Conservation (phyloP, 2,329 filamentous ascomycete genomes). For the Fusarium sp. region DNA sequence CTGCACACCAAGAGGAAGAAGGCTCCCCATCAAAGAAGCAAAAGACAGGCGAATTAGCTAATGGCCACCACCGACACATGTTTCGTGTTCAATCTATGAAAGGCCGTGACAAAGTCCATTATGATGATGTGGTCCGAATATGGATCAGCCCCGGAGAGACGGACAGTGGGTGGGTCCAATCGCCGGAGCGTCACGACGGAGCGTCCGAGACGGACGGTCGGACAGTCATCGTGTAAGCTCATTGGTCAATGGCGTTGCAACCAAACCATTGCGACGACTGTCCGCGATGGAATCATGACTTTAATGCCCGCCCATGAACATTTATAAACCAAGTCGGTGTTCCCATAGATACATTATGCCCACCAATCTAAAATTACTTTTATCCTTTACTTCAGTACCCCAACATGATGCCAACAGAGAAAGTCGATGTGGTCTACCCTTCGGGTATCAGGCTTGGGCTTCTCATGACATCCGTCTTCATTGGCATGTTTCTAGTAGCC, state of each 20-base stretch:
- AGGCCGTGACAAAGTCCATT: too few species aligned
- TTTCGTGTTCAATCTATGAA: too few species aligned
- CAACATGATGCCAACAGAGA: neutral
- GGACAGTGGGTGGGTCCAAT: neutral
- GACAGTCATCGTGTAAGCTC: slow-evolving; percentile 26
- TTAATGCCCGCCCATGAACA: neutral
- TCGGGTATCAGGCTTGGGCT: slow-evolving; percentile 3
- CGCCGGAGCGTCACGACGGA: neutral
- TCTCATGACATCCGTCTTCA: slow-evolving; percentile 15
- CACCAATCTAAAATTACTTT: neutral
- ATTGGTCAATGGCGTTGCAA: slow-evolving; percentile 7
- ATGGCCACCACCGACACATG: too few species aligned
- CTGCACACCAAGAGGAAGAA: too few species aligned
- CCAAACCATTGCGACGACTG: neutral
- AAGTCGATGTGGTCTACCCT: neutral
- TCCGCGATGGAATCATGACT: neutral
- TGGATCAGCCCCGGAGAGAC: neutral
- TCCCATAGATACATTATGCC: neutral
- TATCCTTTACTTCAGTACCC: neutral
- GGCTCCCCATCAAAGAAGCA: too few species aligned
- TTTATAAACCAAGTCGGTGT: neutral
- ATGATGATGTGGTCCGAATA: too few species aligned
- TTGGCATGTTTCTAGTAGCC: slow-evolving; percentile 14
- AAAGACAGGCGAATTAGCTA: too few species aligned
- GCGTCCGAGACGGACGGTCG: neutral